A percentile compares a stretch with the other conserved stretches of the same genome.
Evolutionary conservation across 495 filamentous ascomycete species (phyloP).

Genomic region (Penicillium bovifimosum): DNA sequence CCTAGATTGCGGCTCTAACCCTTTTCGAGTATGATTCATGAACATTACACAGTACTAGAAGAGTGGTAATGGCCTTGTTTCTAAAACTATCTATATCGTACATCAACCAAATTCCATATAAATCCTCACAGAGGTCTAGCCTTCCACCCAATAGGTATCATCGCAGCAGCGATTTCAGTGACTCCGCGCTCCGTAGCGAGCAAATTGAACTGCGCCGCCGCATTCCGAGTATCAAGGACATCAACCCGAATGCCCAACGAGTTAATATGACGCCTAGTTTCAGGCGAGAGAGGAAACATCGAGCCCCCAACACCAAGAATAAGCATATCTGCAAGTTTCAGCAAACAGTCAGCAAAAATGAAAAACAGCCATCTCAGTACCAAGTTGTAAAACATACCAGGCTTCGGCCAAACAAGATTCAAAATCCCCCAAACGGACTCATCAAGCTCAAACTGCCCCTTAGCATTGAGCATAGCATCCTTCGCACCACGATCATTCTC

Average conservation of each 20-base stretch:
- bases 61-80: not conserved
- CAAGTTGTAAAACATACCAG: slow-evolving; percentile 56
- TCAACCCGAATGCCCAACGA: slow-evolving; percentile 80
- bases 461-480: slow-evolving; percentile 57
- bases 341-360: slow-evolving; percentile 14
- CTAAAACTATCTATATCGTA: not conserved
- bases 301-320: slow-evolving; percentile 78
- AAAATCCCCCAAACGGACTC: slow-evolving; percentile 70
- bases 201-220: slow-evolving; percentile 84
- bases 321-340: slow-evolving; percentile 73
- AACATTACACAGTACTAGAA: not conserved
- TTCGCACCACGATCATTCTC: slow-evolving; percentile 27
- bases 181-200: slow-evolving; percentile 79
- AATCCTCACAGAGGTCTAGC: slow-evolving; percentile 34
- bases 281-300: slow-evolving; percentile 69
- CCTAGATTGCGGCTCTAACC: not conserved
- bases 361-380: not conserved
- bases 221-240: slow-evolving; percentile 88
- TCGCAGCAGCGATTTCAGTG: slow-evolving; percentile 73
- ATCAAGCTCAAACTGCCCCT: slow-evolving; percentile 75
- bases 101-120: not conserved
- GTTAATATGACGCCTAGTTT: slow-evolving; percentile 64
- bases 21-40: not conserved
- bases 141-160: slow-evolving; percentile 82
- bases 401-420: slow-evolving; percentile 79